Evolutionary conservation across 805 yeast species (phyloP), one percentile per base, ranked within the genome.

Genomic region (Metschnikowia drakensbergensis): DNA sequence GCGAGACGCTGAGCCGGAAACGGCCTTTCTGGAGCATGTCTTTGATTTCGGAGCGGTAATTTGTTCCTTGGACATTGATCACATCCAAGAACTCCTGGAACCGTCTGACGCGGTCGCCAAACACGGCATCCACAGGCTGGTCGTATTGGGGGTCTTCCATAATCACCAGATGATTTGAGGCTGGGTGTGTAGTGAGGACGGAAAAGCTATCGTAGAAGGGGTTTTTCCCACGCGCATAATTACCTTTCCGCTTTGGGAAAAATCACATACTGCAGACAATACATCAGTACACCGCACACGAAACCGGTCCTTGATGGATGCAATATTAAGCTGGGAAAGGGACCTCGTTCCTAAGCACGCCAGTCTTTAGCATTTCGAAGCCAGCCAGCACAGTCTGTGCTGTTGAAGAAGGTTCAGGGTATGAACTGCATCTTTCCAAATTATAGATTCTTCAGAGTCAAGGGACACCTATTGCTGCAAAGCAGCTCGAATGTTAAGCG

Each of bases 51-150:
- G 81, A 85, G 54, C 82, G 78, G 68, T 90, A 88, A 53, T 82
- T 80, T 0, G 86, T 77, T 36, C 77, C 75, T 17, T 72, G 75
- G 48, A 78, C 78, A 48, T 60, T 64, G 47, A 68, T 58, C 25
- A 82, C 75, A 55, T 82, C 86, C 41, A 94, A 71, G 62, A 91
- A 92, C 58, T 92, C 97, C 56, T 86, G 90, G 69, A 92, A 92
- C 57, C 84, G 76, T 61, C 96, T 82, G 22, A 87, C 88, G 54
- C 97, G 83, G 65, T 91, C 97, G 47, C 84, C 83, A 62, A 84
- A 86, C 35, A 70, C 74, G 48, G 75, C 77, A 54, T 72, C 77
- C 38, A 70, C 59, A 33, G 75, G 69, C 55, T 63, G 70, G 40
- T 65, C 70, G 39, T 47, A 49, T 34, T 51, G 54, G n/a, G 53